phyloP scores from a whole-genome alignment of 768 basidiomycete species.

The Kwoniella sp. region DNA sequence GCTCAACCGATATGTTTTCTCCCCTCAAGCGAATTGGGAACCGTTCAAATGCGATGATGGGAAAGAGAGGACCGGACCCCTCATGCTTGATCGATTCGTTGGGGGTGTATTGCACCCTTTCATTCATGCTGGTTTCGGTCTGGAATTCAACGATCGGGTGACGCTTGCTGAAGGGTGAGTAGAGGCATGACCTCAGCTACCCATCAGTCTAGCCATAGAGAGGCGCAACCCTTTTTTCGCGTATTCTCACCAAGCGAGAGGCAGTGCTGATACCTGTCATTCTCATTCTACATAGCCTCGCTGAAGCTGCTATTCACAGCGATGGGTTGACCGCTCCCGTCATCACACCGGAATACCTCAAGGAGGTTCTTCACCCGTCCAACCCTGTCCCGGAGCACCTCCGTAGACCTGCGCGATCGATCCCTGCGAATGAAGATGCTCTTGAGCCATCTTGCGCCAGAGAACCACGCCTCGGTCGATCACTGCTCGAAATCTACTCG shows the following conservation, averaged over 20 bases:
- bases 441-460: constrained; percentile 6
- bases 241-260: not conserved
- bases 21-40: constrained; percentile 30
- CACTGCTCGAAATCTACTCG: constrained; percentile 39
- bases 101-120: constrained; percentile 43
- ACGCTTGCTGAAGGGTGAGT: constrained; percentile 45
- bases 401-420: constrained; percentile 8
- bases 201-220: not conserved
- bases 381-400: constrained; percentile 14
- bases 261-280: not conserved
- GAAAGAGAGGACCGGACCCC: constrained; percentile 20
- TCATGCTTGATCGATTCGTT: constrained; percentile 41
- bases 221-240: too few species aligned
- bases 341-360: constrained; percentile 26
- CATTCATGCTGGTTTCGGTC: constrained; percentile 46
- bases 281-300: constrained; percentile 26
- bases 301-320: constrained; percentile 39
- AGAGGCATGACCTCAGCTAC: not conserved
- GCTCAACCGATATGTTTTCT: constrained; percentile 40
- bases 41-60: not conserved
- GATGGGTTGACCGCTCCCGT: constrained; percentile 19
- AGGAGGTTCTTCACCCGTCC: constrained; percentile 8
- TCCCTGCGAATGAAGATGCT: constrained; percentile 10
- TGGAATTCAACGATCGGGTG: constrained; percentile 46
- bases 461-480: constrained; percentile 19